Evolutionary conservation across 192 early-diverging fungal species (phyloP), one percentile per base, ranked within the genome.

Genomic region (Lobosporangium transversale): DNA sequence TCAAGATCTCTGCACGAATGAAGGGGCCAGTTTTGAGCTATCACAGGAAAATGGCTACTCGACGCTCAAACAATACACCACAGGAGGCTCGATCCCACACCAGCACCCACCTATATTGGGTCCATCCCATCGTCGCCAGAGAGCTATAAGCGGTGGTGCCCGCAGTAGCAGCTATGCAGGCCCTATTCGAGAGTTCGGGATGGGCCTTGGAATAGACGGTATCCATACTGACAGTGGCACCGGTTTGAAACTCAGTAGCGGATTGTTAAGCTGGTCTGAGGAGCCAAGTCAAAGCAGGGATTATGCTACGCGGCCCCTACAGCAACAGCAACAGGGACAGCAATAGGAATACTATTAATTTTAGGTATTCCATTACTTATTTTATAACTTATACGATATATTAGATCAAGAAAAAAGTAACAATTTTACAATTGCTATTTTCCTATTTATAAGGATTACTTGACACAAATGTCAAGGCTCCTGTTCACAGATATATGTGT

Each of bases 181-280:
- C 3, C 48, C 60, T 24, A 59, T 59, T 20, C 24, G 32, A 24
- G 62, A 74, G 50, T 74, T 74, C 65, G 70, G 70, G 0, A 50
- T 74, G 61, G 70, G 70, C 4, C 70, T 74, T 53, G 70, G 62
- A 3, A 65, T 65, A 62, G 70, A 74, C 31, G 70, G 70, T n/a
- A 50, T 74, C 17, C 62, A 53, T 8, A 55, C 50, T 24, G 56
- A 74, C 21, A 74, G 70, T 27, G 62, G 70, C 32, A 65, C 62
- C 14, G 70, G 70, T 0, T 31, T 74, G 50, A 74, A 74, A 33
- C 20, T 74, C 27, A 74, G 70, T 26, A 71, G 61, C 33, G 60
- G 53, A 17, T 48, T 48, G 12, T 17, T 53, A n/a, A 40, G 32
- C 2, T 21, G 57, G 50, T 37, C 62, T 14, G 57, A 33, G 21